Evolutionary conservation across 179 eudicot species (phyloP), one percentile per base, ranked within the genome.

Genomic region (Carnegiea gigantea): DNA sequence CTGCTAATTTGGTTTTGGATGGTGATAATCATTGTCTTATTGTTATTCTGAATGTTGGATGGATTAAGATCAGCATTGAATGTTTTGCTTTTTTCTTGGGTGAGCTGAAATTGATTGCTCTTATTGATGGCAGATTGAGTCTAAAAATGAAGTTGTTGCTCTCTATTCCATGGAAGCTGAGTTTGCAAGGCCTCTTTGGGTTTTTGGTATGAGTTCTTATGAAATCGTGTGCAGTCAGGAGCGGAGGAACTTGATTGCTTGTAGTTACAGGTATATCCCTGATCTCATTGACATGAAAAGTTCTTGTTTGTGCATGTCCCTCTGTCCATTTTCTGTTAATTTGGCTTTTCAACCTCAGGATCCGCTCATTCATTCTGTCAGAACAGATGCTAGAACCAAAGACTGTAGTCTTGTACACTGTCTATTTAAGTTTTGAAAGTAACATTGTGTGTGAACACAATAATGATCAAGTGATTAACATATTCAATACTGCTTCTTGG

Each of bases 171-270:
- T 92, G 90, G 90, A 96, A 84, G 98, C 98, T 60, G 98, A 96
- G 89, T 96, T 96, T 82, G 78, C 98, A n/a, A 89, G 87, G 85
- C 98, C 99, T 24, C 84, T 94, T 54, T 96, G 99, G 99, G 92
- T 92, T 83, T 96, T 94, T 81, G 99, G 99, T 73, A 90, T 89
- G 85, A 92, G 81, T 76, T 94, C 98, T 13, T 96, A 92, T 87
- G 95, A 86, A 76, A 81, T 94, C 82, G 73, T 96, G 77, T 86
- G 78, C 73, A 81, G 84, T 64, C 75, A 82, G 10, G 85, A 83
- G 62, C 81, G 84, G 73, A 86, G 76, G 68, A 90, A 86, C 85
- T 83, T 91, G 73, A 84, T 96, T 89, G 97, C 93, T 87, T 96
- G 99, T 91, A 91, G 82, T 84, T 96, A 92, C 85, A 96, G 99